Base-by-base conservation (phyloP, 83 land plant species). In the Picea engelmannii region DNA sequence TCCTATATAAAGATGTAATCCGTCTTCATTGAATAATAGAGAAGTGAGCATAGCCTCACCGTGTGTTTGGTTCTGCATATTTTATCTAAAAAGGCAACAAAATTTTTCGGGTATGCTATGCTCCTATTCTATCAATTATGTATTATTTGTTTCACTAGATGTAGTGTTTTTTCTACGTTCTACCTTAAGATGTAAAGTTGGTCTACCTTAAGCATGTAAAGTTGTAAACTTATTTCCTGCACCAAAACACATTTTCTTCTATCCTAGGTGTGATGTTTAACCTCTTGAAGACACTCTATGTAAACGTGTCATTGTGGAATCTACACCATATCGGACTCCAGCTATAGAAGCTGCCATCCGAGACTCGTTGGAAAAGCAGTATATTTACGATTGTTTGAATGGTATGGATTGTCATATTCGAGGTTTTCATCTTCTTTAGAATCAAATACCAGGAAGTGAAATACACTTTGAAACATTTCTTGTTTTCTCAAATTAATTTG, bases 321-420 rank as follows among this genome's bases (percentile, higher is more conserved):
- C 94, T 66, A 92, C 91, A 59, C 89, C 93, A 86, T 82, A 88
- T 73, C 88, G 94, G 55, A 96, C 94, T 84, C 92, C 96, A 49
- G 76, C 79, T 62, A 79, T 83, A 80, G 99, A 96, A 66, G 79
- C 87, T 64, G 85, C 88, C 63, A 94, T 93, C 85, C 90, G 98
- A 31, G 31, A 31, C 31, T 31, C 31, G 31, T 31, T 31, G 55
- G 99, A 68, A 97, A 97, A 81, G 95, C 99, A n/a, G 75, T 98
- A 62, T 98, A 98, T 83, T 94, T 96, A 42, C 85, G 96, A 60
- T 82, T 98, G 78, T 98, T 98, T 89, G 99, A 98, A 86, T 98
- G 99, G 99, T 98, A 91, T 77, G 35, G 27, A 6, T 47, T 13
- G 11, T 6, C 42, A 40, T 55, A 9, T n/a, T 9, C 17, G 25